Evolutionary conservation across 2,329 filamentous ascomycete genomes (phyloP).

Genomic region (Penicillium sp.): DNA sequence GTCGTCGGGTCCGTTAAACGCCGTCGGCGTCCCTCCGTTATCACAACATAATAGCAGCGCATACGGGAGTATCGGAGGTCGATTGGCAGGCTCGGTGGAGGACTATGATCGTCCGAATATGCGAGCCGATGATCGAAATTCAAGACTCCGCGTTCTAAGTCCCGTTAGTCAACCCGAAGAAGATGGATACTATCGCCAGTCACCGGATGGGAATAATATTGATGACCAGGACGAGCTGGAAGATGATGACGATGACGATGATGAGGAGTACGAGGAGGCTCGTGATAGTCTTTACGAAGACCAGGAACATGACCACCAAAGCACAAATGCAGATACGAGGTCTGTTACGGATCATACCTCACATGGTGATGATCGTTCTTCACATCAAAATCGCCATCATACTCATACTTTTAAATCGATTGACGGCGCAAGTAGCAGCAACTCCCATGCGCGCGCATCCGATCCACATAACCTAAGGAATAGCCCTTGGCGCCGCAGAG

Average conservation of each 20-base stretch:
- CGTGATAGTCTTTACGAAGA: conserved; percentile 38
- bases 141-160: conserved; percentile 69
- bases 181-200: conserved; percentile 32
- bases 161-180: conserved; percentile 85
- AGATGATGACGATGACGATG: conserved; percentile 44
- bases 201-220: conserved; percentile 31
- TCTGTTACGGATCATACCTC: conserved; percentile 27
- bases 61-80: conserved; percentile 37
- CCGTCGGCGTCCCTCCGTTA: conserved; percentile 30
- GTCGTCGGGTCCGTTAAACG: conserved; percentile 32
- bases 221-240: conserved; percentile 30
- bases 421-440: conserved; percentile 12
- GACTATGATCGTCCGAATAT: conserved; percentile 39
- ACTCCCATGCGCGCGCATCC: conserved; percentile 67
- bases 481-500: conserved; percentile 71
- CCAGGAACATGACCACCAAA: conserved; percentile 41
- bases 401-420: conserved; percentile 4
- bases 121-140: conserved; percentile 38
- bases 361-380: conserved; percentile 11
- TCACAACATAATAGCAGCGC: conserved; percentile 32
- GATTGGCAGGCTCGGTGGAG: conserved; percentile 34
- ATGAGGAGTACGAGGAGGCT: conserved; percentile 38
- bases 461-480: conserved; percentile 79
- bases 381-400: conserved; percentile 14
- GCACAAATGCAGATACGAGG: conserved; percentile 22